Percentiles rank a stretch among this genome's conserved stretches.
These are phyloP conservation scores for Neolentinus lepideus DNA, from an alignment of 1,284 basidiomycete species.

Conservation along the genomic window DNA sequence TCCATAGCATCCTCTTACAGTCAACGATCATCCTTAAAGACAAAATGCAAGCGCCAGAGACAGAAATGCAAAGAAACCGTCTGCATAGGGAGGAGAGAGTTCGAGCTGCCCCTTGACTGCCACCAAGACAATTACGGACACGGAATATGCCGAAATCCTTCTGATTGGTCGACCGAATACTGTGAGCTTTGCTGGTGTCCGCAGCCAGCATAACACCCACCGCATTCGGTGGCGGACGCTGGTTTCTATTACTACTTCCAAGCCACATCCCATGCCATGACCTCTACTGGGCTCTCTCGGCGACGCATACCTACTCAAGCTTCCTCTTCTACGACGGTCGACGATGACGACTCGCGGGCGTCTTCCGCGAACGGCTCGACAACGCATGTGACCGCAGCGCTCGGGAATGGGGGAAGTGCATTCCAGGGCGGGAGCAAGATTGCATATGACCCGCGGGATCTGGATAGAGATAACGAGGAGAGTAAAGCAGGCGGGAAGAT, in stretches of 20 bases:
- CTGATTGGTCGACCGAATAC: neutral
- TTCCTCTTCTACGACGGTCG: constrained; percentile 23
- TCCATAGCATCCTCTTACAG: neutral
- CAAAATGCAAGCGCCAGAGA: too few relatives aligned
- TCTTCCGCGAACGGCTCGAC: constrained; percentile 11
- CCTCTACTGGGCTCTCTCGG: constrained; percentile 34
- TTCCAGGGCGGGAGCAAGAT: constrained; percentile 81
- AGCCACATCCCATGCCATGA: constrained; percentile 9
- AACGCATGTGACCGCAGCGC: constrained; percentile 32
- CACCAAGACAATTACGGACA: neutral
- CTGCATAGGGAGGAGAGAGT: neutral
- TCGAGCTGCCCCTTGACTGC: too few relatives aligned
- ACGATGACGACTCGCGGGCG: constrained; percentile 22
- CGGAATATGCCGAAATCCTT: neutral
- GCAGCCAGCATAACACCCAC: neutral
- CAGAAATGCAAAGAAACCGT: too few relatives aligned
- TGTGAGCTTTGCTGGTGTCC: neutral
- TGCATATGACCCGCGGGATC: constrained; percentile 91
- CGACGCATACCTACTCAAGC: constrained; percentile 31
- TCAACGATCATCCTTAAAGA: too few relatives aligned
- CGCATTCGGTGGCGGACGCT: neutral
- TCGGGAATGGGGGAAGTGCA: constrained; percentile 45
- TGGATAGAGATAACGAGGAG: constrained; percentile 74
- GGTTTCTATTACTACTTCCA: constrained; percentile 8
- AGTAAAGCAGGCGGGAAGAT: constrained; percentile 60